Conservation (phyloP, 1,139 yeast genomes). For the Pichia sp. region DNA sequence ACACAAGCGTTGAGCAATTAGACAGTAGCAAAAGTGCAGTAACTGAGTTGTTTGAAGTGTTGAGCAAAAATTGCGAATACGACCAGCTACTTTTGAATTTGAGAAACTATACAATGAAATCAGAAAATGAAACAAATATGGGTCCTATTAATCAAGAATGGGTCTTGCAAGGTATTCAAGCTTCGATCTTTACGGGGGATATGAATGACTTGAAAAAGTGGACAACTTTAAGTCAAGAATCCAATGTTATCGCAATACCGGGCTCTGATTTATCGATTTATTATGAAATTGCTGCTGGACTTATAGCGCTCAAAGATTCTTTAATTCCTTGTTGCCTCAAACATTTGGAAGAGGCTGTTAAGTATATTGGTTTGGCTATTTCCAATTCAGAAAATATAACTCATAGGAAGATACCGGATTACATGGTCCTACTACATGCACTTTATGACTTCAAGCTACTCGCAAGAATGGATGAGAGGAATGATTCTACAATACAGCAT, state of each 20-base stretch:
- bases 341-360: slow-evolving; percentile 49
- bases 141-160: slow-evolving; percentile 38
- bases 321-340: slow-evolving; percentile 34
- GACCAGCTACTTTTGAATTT: slow-evolving; percentile 37
- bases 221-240: slow-evolving; percentile 42
- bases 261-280: slow-evolving; percentile 58
- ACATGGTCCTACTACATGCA: slow-evolving; percentile 63
- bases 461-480: slow-evolving; percentile 17
- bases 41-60: slow-evolving; percentile 45
- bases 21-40: slow-evolving; percentile 28
- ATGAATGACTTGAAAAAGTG: slow-evolving; percentile 51
- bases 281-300: slow-evolving; percentile 61
- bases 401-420: slow-evolving; percentile 34
- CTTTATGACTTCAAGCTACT: slow-evolving; percentile 54
- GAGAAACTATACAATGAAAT: slow-evolving; percentile 21
- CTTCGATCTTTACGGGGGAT: slow-evolving; percentile 66
- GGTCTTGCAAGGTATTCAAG: slow-evolving; percentile 66
- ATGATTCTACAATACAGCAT: slow-evolving; percentile 18
- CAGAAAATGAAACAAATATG: not conserved
- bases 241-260: slow-evolving; percentile 30
- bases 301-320: slow-evolving; percentile 40
- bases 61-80: slow-evolving; percentile 56
- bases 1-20: not conserved
- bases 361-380: slow-evolving; percentile 55
- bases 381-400: slow-evolving; percentile 58